Percentiles rank a stretch among this genome's conserved stretches.
These are phyloP conservation scores for Rhizophagus prolifer DNA, from an alignment of 192 early-diverging fungal species.

Conservation along the genomic window DNA sequence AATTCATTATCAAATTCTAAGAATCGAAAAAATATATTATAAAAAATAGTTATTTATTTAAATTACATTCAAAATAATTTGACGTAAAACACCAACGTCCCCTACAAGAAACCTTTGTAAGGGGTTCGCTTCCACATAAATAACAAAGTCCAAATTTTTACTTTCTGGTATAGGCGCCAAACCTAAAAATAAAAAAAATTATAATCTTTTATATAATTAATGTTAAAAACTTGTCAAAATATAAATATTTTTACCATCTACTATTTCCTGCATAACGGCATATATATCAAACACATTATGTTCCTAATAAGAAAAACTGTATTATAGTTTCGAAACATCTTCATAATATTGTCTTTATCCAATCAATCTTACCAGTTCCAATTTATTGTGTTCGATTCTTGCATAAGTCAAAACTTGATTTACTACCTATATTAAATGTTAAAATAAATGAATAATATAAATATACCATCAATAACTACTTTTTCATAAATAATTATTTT, in stretches of 20 bases:
- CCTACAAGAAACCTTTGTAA: slow-evolving; percentile 16
- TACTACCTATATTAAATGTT: neutral
- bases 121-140: neutral
- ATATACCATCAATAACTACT: neutral
- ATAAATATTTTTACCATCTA: neutral
- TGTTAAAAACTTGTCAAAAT: neutral
- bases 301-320: neutral
- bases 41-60: neutral
- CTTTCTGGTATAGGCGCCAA: slow-evolving; percentile 12
- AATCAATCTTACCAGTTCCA: neutral
- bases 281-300: neutral
- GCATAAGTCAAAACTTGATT: slow-evolving; percentile 13
- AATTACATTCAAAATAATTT: slow-evolving; percentile 16
- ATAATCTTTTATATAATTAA: neutral
- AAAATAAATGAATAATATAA: neutral
- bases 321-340: neutral
- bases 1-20: neutral
- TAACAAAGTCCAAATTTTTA: neutral
- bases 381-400: slow-evolving; percentile 5
- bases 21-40: neutral
- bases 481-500: neutral
- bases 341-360: neutral
- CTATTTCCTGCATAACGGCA: slow-evolving; percentile 1
- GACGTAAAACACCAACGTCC: slow-evolving; percentile 11
- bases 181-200: neutral